phyloP scores from a whole-genome alignment of 208 protist genomes.

The Trypanosoma platydactyli region DNA sequence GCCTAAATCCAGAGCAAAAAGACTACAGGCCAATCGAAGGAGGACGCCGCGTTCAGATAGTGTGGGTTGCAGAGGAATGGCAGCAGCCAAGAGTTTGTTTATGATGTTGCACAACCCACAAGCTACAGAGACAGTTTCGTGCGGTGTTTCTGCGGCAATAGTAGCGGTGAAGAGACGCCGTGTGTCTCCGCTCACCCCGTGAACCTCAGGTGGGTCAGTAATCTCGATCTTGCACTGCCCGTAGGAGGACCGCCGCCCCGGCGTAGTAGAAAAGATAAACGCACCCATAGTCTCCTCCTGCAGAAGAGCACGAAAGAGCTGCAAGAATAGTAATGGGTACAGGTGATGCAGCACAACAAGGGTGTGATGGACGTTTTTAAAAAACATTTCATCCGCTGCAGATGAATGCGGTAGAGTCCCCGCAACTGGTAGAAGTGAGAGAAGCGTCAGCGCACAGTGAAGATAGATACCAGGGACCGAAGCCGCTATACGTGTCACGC shows the following conservation, averaged over 20 bases:
- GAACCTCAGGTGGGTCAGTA: conserved; percentile 1
- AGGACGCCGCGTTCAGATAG: conserved; percentile 11
- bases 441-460: conserved; percentile 52
- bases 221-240: conserved; percentile 23
- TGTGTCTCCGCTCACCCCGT: neutral
- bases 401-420: conserved; percentile 7
- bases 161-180: conserved; percentile 10
- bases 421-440: conserved; percentile 52
- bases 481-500: conserved; percentile 48
- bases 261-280: conserved; percentile 21
- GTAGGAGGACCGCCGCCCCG: neutral
- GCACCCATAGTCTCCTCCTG: conserved; percentile 26
- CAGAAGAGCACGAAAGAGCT: conserved; percentile 14
- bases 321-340: conserved; percentile 16
- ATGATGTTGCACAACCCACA: conserved; percentile 26
- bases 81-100: conserved; percentile 6
- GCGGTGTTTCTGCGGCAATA: conserved; percentile 17
- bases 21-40: conserved; percentile 27
- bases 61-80: conserved; percentile 19
- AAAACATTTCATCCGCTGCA: neutral
- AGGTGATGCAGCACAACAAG: conserved; percentile 14
- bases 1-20: conserved; percentile 22
- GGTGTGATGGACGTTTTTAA: conserved; percentile 16
- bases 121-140: conserved; percentile 28
- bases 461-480: conserved; percentile 41